Base-by-base conservation (phyloP, 371 early-diverging fungal species). In the Mucor plumbeus region DNA sequence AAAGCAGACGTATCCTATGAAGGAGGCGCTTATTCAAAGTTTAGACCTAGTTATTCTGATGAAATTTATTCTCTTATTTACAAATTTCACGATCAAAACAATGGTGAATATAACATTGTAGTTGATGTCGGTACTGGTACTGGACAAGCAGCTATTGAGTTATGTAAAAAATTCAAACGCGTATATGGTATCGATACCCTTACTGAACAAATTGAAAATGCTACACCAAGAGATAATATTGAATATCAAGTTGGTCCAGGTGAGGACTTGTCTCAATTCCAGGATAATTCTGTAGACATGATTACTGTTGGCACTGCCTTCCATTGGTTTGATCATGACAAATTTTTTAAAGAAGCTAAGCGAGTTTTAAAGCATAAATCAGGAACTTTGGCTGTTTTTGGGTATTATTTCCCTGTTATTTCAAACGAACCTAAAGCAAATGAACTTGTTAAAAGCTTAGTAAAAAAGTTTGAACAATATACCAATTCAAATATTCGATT, bases 311-410 rank as follows among this genome's bases (percentile, higher is more conserved):
- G 84, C 17, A 83, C 87, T 47, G 88, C 88, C 1, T 81, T 86
- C 59, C 90, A 90, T 63, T 92, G 91, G 90, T 87, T 92, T 61
- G 78, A 89, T n/a, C 72, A 83, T 15, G 75, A 74, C 4, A 31
- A 69, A 3, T 91, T 91, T 70, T 86, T 86, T 50, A 65, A 73
- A 9, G 90, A 91, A 69, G 81, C 81, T 14, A 82, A 81, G 57
- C 87, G 91, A 9, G 86, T 90, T n/a, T 80, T 92, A 35, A 85
- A 84, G 35, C 88, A 87, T 5, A 31, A 31, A 11, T 70, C 72
- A 5, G 93, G 93, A 13, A 90, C 91, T 0, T 74, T 92, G 38
- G 91, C 88, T 5, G 76, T 90, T 21, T 83, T 89, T 61, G 85
- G 88, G 1, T 91, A 91, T 67, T 74, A 72, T 13, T 85, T 81